These are phyloP conservation scores for Pyrenochaeta sp. DNA, from an alignment of 2,329 filamentous ascomycete genomes.

Conservation along the genomic window DNA sequence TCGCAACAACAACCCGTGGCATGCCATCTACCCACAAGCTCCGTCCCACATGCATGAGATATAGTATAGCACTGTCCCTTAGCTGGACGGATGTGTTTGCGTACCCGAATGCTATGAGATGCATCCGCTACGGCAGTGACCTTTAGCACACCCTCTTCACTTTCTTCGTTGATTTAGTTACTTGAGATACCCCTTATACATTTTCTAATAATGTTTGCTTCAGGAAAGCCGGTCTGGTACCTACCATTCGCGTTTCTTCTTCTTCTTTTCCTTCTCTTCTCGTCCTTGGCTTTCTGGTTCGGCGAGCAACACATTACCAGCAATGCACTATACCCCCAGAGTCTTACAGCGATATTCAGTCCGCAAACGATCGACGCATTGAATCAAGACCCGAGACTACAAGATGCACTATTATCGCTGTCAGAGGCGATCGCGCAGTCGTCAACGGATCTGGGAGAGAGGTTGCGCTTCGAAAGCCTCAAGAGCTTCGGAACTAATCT, in stretches of 20 bases:
- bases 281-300: constrained; percentile 22
- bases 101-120: constrained; percentile 2
- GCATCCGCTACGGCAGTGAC: constrained; percentile 17
- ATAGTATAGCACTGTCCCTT: constrained; percentile 12
- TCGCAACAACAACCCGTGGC: constrained; percentile 18
- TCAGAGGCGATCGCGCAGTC: constrained; percentile 29
- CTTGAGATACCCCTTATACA: constrained; percentile 12
- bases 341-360: constrained; percentile 21
- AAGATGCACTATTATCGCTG: constrained; percentile 28
- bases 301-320: constrained; percentile 8
- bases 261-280: constrained; percentile 24
- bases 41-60: constrained; percentile 10
- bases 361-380: constrained; percentile 32
- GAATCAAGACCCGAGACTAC: constrained; percentile 29
- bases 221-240: constrained; percentile 33
- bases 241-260: constrained; percentile 23
- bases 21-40: background rate
- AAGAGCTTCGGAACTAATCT: constrained; percentile 26
- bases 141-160: constrained; percentile 5
- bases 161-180: constrained; percentile 7
- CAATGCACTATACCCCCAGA: constrained; percentile 7
- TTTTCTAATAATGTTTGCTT: constrained; percentile 37
- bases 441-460: constrained; percentile 26
- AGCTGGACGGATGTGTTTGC: constrained; percentile 4
- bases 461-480: constrained; percentile 15